These are phyloP conservation scores for Scedosporium aurantiacum DNA, from an alignment of 2,329 filamentous ascomycete species.

Conservation along the genomic window DNA sequence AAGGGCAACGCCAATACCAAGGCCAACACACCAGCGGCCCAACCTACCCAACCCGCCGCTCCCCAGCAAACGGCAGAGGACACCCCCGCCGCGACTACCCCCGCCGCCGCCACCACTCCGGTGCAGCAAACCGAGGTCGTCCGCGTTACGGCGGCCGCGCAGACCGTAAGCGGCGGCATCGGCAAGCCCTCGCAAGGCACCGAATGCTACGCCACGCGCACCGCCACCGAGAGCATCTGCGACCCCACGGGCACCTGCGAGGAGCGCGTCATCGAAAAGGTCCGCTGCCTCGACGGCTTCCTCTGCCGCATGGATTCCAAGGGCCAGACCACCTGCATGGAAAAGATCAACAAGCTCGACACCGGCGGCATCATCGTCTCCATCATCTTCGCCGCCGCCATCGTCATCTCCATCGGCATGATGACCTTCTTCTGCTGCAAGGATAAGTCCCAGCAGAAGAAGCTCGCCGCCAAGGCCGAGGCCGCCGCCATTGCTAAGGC, in stretches of 20 bases:
- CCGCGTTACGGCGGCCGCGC: conserved; percentile 8
- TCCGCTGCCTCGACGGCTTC: conserved; percentile 30
- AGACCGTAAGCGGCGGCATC: conserved; percentile 9
- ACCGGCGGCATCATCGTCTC: conserved; percentile 35
- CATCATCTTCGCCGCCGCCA: conserved; percentile 32
- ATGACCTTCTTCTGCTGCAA: conserved; percentile 41
- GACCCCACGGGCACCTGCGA: conserved; percentile 19
- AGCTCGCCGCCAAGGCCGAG: conserved; percentile 33
- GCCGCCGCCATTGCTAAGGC: conserved; percentile 38
- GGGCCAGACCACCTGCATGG: conserved; percentile 33
- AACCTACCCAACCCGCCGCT: background rate
- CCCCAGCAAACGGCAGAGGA: background rate
- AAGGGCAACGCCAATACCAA: background rate
- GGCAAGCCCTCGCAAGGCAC: conserved; percentile 11
- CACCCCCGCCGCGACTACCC: background rate
- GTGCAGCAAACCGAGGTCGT: background rate
- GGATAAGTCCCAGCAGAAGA: conserved; percentile 34
- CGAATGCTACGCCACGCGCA: conserved; percentile 25
- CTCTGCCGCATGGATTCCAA: conserved; percentile 31
- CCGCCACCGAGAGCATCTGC: conserved; percentile 21
- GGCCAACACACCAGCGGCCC: background rate
- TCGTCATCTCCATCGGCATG: conserved; percentile 24
- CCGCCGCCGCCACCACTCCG: conserved; percentile 4
- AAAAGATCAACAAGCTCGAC: conserved; percentile 26
- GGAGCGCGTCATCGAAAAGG: conserved; percentile 25